These are phyloP conservation scores for Backusella psychrophila DNA, from an alignment of 192 early-diverging fungal genomes.

Conservation along the genomic window DNA sequence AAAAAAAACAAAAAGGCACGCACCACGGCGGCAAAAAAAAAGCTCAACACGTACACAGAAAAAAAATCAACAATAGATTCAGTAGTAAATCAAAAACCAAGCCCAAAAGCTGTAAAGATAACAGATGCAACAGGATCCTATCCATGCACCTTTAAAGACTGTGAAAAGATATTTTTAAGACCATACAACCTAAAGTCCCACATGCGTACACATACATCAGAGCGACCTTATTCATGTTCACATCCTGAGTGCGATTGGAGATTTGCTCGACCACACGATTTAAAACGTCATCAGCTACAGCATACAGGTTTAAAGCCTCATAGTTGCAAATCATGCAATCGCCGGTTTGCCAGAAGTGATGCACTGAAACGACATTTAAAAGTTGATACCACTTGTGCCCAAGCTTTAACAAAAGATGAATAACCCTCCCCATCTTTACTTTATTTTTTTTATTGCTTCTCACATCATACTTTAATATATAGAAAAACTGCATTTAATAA, in stretches of 20 bases:
- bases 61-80: neutral
- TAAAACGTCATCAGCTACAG: slow-evolving; percentile 77
- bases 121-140: neutral
- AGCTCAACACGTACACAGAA: neutral
- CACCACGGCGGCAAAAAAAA: neutral
- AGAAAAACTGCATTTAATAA: neutral
- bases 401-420: neutral
- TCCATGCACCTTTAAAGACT: slow-evolving; percentile 19
- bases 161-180: slow-evolving; percentile 50
- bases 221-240: slow-evolving; percentile 67
- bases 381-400: slow-evolving; percentile 11
- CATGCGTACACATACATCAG: slow-evolving; percentile 68
- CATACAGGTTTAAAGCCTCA: slow-evolving; percentile 75
- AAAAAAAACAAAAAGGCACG: neutral
- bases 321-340: slow-evolving; percentile 69
- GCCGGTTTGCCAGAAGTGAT: slow-evolving; percentile 72
- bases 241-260: slow-evolving; percentile 44
- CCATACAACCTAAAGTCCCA: slow-evolving; percentile 80
- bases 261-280: slow-evolving; percentile 73
- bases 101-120: neutral
- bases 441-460: neutral
- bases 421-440: neutral
- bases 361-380: slow-evolving; percentile 61
- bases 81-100: neutral
- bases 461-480: neutral